Evolutionary conservation across 2,329 filamentous ascomycete genomes (phyloP), one percentile per base, ranked within the genome.

Genomic region (Leptosphaerulina australis): DNA sequence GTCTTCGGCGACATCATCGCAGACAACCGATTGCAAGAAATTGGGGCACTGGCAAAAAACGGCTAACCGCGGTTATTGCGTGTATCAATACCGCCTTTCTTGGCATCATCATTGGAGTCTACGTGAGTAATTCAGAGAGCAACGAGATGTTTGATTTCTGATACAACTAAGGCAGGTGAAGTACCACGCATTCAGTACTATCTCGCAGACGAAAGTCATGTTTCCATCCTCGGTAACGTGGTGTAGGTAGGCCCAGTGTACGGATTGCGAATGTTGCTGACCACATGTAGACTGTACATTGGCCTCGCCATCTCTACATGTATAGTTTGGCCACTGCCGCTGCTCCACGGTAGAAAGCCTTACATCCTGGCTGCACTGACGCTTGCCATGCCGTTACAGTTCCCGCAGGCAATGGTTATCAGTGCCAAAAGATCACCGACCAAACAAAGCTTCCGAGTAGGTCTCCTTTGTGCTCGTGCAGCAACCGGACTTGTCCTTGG

Each of bases 171-270:
- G 76, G 86, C 87, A 45, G 89, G 88, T 3, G 81, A 91, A 59
- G 88, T 91, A 0, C 88, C 88, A n/a, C 83, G 85, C 3, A 89
- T 92, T 20, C 88, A 91, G 66, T 91, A 91, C 68, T 86, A 85
- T 61, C 83, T 92, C 56, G 84, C 84, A 18, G 88, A 91, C 60
- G 79, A 85, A 53, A 74, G 83, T 34, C 87, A 90, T 61, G 79
- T 83, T 51, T 80, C 84, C 1, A 84, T 91, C 21, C 77, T 90
- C 26, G 89, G 89, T 3, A 92, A 92, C 59, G 86, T 88, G 12
- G 81, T 84, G 70, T 77, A 56, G 60, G 74, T 62, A 9, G 5
- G 9, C 3, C 7, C 15, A 17, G 1, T 12, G 5, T 8, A 29
- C 4, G 8, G 8, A 1, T 8, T 18, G 20, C 5, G 2, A 12